Evolutionary conservation across 1,284 basidiomycete genomes (phyloP), one percentile per base, ranked within the genome.

Genomic region (Agroathelia rolfsii): DNA sequence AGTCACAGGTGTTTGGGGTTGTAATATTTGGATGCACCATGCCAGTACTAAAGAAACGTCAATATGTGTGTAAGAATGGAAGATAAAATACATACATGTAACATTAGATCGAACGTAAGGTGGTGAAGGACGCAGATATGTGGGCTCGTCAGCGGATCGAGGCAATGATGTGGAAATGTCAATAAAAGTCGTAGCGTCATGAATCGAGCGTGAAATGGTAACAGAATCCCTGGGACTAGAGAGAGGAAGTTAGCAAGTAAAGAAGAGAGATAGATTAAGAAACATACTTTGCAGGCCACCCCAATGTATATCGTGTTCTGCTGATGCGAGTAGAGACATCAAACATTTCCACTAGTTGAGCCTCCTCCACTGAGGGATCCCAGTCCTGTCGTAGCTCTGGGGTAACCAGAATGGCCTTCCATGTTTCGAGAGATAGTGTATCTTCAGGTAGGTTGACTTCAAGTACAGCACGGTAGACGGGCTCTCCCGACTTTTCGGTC

Each of bases 131-230:
- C 93, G 74, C 28, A 98, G 67, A 55, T 93, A 98, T 11, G 83
- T 76, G 1, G 95, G 94, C 49, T 96, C 93, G 49, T 97, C 90
- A 18, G 71, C 54, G 21, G 89, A 92, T 24, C 90, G 80, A 34
- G 94, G 94, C 13, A 98, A 66, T n/a, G 93, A 96, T 3, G 93
- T 95, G 3, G 93, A 81, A 34, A 97, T 80, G 56, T 94, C 84
- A 55, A 98, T 78, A 34, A 97, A 65, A 6, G 88, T 90, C 3
- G 77, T 72, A 18, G 77, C 59, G 54, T 93, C 87, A 42, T 78
- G 71, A 47, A 87, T 76, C 18, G 85, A 77, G 42, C 86, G 77
- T 33, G 87, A 86, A 43, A 95, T 93, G 8, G 87, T 90, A 21
- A 95, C 82, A n/a, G 88, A 76, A 50, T 95, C 92, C 44, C 92